These are phyloP conservation scores for Citeromyces siamensis DNA, from an alignment of 1,139 yeast genomes.

Conservation along the genomic window DNA sequence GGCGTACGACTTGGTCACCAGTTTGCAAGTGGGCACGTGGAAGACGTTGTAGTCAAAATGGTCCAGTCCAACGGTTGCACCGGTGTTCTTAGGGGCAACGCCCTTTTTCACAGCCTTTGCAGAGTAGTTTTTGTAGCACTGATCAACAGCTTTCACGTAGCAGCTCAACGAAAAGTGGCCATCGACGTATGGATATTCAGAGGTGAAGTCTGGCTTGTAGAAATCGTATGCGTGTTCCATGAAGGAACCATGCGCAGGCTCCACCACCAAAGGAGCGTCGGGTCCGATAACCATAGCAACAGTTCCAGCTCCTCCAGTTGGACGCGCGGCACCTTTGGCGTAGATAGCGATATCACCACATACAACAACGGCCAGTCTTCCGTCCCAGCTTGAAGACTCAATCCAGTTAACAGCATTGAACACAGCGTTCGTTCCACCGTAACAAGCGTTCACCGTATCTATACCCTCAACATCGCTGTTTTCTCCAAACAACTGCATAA, in stretches of 20 bases:
- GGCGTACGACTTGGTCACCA: constrained; percentile 88
- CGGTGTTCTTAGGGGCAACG: constrained; percentile 25
- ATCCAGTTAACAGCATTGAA: constrained; percentile 94
- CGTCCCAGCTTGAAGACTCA: constrained; percentile 96
- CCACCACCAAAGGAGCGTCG: constrained; percentile 94
- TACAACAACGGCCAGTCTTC: constrained; percentile 94
- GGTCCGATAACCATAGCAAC: constrained; percentile 95
- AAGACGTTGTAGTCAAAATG: constrained; percentile 89
- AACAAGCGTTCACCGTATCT: constrained; percentile 95
- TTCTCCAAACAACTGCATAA: constrained; percentile 88
- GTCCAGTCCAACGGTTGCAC: constrained; percentile 44
- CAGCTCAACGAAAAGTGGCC: constrained; percentile 94
- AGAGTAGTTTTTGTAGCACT: constrained; percentile 74
- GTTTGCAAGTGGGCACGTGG: constrained; percentile 98
- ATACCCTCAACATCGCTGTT: constrained; percentile 92
- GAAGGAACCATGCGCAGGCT: constrained; percentile 76
- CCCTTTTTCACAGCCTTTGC: constrained; percentile 60
- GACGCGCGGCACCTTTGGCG: constrained; percentile 96
- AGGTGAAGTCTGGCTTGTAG: constrained; percentile 94
- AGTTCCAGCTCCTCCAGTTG: constrained; percentile 99
- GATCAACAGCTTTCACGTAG: constrained; percentile 88
- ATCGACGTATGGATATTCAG: constrained; percentile 96
- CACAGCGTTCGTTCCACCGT: constrained; percentile 96
- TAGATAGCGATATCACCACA: constrained; percentile 98
- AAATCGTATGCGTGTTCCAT: constrained; percentile 97